Evolutionary conservation across 148 eudicot species (phyloP).

Genomic region (Chenopodium album): DNA sequence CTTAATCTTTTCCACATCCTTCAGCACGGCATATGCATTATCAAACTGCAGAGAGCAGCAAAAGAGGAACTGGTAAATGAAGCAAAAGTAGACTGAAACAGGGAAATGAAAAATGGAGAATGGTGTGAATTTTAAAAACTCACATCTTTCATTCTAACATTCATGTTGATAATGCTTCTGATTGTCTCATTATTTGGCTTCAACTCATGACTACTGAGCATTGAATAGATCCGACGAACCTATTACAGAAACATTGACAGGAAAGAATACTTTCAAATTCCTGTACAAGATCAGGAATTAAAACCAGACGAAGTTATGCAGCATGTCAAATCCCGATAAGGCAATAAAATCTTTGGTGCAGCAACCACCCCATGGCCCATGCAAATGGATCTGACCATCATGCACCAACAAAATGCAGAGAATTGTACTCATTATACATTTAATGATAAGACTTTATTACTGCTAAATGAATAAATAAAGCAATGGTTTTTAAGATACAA

Average conservation of each 20-base stretch:
- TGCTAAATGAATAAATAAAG: neutral
- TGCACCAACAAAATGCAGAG: neutral
- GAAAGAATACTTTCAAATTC: slow-evolving; percentile 2
- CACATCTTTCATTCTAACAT: slow-evolving; percentile 87
- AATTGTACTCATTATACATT: neutral
- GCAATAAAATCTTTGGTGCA: neutral
- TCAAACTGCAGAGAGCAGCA: slow-evolving; percentile 51
- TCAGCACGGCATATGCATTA: slow-evolving; percentile 64
- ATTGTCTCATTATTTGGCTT: slow-evolving; percentile 59
- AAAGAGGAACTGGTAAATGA: slow-evolving; percentile 11
- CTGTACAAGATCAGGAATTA: slow-evolving; percentile 10
- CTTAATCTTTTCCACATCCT: slow-evolving; percentile 45
- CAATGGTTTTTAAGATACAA: neutral
- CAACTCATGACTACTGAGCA: slow-evolving; percentile 44
- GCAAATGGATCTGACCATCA: neutral
- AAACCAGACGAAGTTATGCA: neutral
- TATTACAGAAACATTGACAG: slow-evolving; percentile 28
- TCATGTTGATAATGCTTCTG: slow-evolving; percentile 66
- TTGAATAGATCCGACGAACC: slow-evolving; percentile 71
- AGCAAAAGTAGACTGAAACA: slow-evolving; percentile 2
- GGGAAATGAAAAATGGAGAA: neutral
- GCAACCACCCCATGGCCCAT: neutral
- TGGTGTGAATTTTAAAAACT: slow-evolving; percentile 33
- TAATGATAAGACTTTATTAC: neutral
- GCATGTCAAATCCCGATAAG: neutral